These are phyloP conservation scores for Kalmusia sp. DNA, from an alignment of 2,329 filamentous ascomycete genomes.

Conservation along the genomic window DNA sequence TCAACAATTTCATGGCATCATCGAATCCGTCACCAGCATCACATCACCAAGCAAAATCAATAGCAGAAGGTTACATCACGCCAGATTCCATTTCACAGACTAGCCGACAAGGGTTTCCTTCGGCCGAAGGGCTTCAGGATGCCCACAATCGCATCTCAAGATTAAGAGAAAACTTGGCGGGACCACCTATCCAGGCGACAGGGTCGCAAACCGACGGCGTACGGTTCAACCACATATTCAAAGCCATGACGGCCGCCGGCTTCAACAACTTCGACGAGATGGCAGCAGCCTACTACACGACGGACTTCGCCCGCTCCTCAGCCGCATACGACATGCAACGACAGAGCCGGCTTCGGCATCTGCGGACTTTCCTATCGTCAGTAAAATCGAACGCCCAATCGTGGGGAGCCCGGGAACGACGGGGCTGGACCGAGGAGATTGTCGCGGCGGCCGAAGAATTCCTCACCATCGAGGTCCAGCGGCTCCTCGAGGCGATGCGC, in stretches of 20 bases:
- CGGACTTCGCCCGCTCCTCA: slow-evolving; percentile 10
- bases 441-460: slow-evolving; percentile 9
- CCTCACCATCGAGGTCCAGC: slow-evolving; percentile 6
- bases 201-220: not conserved
- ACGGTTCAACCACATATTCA: slow-evolving; percentile 12
- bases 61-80: slow-evolving; percentile 3
- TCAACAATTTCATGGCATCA: slow-evolving; percentile 7
- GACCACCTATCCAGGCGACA: not conserved
- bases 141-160: slow-evolving; percentile 9
- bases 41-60: slow-evolving; percentile 8
- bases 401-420: slow-evolving; percentile 12
- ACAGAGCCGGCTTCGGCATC: slow-evolving; percentile 8
- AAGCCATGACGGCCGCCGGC: slow-evolving; percentile 11
- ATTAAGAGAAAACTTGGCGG: slow-evolving; percentile 3
- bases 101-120: not conserved
- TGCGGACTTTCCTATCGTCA: slow-evolving; percentile 6
- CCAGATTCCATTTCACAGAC: slow-evolving; percentile 2
- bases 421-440: slow-evolving; percentile 12
- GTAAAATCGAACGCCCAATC: slow-evolving; percentile 4
- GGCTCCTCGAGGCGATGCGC: slow-evolving; percentile 2
- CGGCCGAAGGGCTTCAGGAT: not conserved
- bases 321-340: slow-evolving; percentile 14
- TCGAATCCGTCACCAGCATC: slow-evolving; percentile 6
- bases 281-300: slow-evolving; percentile 9
- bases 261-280: slow-evolving; percentile 12